Evolutionary conservation across 306 rosid species (phyloP), one percentile per base, ranked within the genome.

Genomic region (Hylodesmum podocarpum): DNA sequence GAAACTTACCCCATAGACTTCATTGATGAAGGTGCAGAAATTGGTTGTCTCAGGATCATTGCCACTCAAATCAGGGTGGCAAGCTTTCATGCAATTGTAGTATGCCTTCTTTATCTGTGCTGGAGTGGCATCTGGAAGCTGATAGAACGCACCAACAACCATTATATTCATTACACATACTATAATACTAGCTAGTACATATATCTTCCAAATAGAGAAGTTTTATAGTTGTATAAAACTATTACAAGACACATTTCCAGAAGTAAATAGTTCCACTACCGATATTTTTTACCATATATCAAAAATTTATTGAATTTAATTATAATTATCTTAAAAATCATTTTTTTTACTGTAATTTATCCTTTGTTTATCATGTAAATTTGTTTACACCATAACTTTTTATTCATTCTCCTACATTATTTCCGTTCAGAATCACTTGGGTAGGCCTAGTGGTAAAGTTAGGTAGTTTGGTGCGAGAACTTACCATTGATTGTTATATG

Each of bases 61-160:
- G 72, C 97, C 97, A 81, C 97, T 95, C 85, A 95, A 87, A 50
- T 95, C 97, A 1, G 99, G 99, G 83, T 95, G 99, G 73, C 99
- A 95, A 78, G 97, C 82, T 78, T 95, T 95, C 99, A 95, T 95
- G 80, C 97, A 95, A 76, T 89, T 88, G 72, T 95, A 91, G 50
- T 95, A 95, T 15, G 97, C 99, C 78, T 89, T 95, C 77, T 90
- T 95, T 2, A 95, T 83, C 86, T 95, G 94, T 39, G 53, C 88
- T 2, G 96, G 88, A 55, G 91, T 90, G 24, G 99, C 97, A 86
- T 95, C 97, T 40, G 99, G 97, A 68, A 92, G 90, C 99, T 95
- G 85, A 70, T 29, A 74, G 70, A 81, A 78, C 4, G 10, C 4
- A 36, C 43, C 70, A 70, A 68, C 15, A 78, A 78, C 9, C 49